Percentiles rank a stretch among this genome's conserved stretches.
phyloP scores from a whole-genome alignment of 495 filamentous ascomycete genomes.

The Annulohypoxylon moriforme region DNA sequence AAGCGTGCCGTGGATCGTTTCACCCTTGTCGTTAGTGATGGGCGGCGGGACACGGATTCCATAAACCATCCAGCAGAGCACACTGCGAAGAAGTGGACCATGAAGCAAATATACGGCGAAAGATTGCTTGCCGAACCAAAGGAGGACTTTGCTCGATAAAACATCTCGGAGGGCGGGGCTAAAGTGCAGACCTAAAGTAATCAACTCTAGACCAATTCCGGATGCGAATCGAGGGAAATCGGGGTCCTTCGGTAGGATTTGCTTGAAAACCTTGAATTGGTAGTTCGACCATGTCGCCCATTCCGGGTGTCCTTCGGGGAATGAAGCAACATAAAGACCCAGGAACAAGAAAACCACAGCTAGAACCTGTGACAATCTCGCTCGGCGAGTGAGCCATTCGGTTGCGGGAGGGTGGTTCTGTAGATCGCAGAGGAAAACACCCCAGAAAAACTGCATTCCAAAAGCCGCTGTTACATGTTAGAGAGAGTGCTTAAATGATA shows the following conservation, averaged over 20 bases:
- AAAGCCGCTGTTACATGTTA: conserved; percentile 57
- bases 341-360: conserved; percentile 56
- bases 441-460: conserved; percentile 72
- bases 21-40: conserved; percentile 60
- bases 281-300: conserved; percentile 68
- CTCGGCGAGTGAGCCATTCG: conserved; percentile 61
- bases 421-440: conserved; percentile 71
- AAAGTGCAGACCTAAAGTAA: conserved; percentile 66
- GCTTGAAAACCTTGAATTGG: conserved; percentile 58
- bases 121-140: conserved; percentile 74
- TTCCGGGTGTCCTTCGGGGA: conserved; percentile 68
- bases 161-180: conserved; percentile 66
- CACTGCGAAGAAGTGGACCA: conserved; percentile 69
- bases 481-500: not conserved
- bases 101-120: conserved; percentile 78
- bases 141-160: conserved; percentile 66
- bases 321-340: conserved; percentile 69
- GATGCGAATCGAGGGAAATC: conserved; percentile 65
- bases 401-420: conserved; percentile 64
- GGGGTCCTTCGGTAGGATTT: conserved; percentile 67
- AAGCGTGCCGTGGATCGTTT: conserved; percentile 49
- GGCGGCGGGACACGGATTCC: conserved; percentile 66
- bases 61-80: conserved; percentile 74
- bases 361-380: conserved; percentile 60
- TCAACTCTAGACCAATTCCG: conserved; percentile 67